These are phyloP conservation scores for Scytalidium lignicola DNA, from an alignment of 2,329 filamentous ascomycete genomes.

Conservation along the genomic window DNA sequence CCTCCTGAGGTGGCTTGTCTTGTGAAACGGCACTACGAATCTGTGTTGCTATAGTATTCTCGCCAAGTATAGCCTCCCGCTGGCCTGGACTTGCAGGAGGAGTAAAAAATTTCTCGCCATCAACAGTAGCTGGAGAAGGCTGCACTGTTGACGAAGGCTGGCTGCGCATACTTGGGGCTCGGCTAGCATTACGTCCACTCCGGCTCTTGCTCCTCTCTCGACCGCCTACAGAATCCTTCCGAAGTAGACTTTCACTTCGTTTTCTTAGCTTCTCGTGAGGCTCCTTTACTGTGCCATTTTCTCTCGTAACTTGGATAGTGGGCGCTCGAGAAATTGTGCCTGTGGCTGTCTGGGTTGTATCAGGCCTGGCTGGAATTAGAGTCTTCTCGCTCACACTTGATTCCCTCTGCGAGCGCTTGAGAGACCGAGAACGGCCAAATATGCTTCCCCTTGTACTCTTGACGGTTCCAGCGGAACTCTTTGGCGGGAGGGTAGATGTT, in stretches of 20 bases:
- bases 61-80: constrained; percentile 11
- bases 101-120: constrained; percentile 48
- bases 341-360: constrained; percentile 20
- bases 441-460: constrained; percentile 70
- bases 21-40: neutral
- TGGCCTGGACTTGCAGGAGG: constrained; percentile 36
- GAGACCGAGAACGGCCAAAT: constrained; percentile 55
- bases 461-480: constrained; percentile 65
- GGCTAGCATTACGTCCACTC: constrained; percentile 39
- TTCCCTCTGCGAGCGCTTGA: constrained; percentile 35
- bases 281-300: constrained; percentile 38
- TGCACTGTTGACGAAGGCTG: constrained; percentile 16
- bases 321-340: constrained; percentile 39
- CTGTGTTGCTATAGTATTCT: neutral
- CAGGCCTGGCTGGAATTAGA: constrained; percentile 26
- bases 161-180: constrained; percentile 7
- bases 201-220: constrained; percentile 45
- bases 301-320: constrained; percentile 71
- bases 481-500: constrained; percentile 48
- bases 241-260: constrained; percentile 30
- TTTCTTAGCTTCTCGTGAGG: constrained; percentile 31
- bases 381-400: constrained; percentile 25
- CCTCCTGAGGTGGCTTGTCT: constrained; percentile 16
- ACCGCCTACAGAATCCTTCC: constrained; percentile 35
- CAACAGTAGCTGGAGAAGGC: constrained; percentile 38